Conservation (phyloP, 805 yeast genomes). For the Pichia kluyveri region DNA sequence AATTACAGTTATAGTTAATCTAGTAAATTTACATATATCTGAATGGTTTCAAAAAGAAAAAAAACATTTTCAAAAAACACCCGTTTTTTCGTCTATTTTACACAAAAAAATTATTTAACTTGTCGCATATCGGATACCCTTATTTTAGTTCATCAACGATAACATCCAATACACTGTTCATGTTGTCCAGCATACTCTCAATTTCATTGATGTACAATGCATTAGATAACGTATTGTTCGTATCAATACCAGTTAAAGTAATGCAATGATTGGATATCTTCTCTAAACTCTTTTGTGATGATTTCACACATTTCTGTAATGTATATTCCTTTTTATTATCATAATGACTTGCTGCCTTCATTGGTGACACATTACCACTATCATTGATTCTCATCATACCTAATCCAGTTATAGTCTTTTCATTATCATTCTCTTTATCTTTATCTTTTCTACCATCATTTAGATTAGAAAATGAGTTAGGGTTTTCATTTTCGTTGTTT, state of each 20-base stretch:
- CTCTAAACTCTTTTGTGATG: slow-evolving; percentile 1
- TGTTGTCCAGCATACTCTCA: slow-evolving; percentile 3
- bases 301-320: neutral
- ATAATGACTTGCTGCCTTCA: neutral
- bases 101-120: neutral
- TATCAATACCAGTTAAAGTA: neutral
- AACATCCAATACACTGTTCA: slow-evolving; percentile 1
- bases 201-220: slow-evolving; percentile 7
- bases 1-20: no score
- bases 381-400: slow-evolving; percentile 7
- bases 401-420: slow-evolving; percentile 6
- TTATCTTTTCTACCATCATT: neutral
- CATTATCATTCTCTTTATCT: neutral
- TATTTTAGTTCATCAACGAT: slow-evolving; percentile 1
- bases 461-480: neutral
- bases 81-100: neutral
- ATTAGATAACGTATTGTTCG: neutral
- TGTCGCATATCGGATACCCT: neutral
- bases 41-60: no score
- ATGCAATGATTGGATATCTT: slow-evolving; percentile 1
- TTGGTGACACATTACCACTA: slow-evolving; percentile 5
- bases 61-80: no score
- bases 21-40: no score
- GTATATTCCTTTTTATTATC: neutral
- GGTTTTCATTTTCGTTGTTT: neutral